These are phyloP conservation scores for Leptographium lundbergii DNA, from an alignment of 2,329 filamentous ascomycete genomes.

Conservation along the genomic window DNA sequence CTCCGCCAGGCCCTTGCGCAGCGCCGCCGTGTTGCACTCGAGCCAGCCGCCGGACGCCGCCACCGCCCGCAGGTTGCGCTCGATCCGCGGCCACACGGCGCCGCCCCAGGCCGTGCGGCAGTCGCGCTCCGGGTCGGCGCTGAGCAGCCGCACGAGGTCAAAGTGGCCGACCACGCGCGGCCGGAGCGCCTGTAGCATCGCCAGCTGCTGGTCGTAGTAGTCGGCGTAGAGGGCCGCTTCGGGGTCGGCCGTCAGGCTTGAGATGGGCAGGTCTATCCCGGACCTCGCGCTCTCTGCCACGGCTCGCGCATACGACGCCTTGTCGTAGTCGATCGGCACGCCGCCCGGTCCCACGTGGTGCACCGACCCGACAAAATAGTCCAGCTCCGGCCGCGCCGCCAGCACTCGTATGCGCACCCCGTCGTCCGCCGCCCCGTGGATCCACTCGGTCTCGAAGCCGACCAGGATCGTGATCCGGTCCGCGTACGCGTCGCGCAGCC, in stretches of 20 bases:
- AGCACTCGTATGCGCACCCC: constrained; percentile 51
- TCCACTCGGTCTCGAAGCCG: constrained; percentile 90
- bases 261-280: no score
- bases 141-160: constrained; percentile 76
- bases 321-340: constrained; percentile 81
- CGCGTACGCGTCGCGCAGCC: constrained; percentile 59
- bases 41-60: constrained; percentile 66
- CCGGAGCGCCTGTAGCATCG: constrained; percentile 60
- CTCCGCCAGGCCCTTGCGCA: constrained; percentile 83
- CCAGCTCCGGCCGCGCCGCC: constrained; percentile 42
- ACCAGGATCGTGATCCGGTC: constrained; percentile 65
- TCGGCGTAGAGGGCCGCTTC: constrained; percentile 66
- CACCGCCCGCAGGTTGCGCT: constrained; percentile 62
- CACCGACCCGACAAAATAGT: constrained; percentile 80
- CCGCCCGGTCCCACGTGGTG: constrained; percentile 74
- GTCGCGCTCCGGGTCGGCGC: constrained; percentile 51
- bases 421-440: constrained; percentile 49
- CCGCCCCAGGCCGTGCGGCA: constrained; percentile 25
- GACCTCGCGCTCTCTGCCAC: no score
- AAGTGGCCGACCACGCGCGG: constrained; percentile 87
- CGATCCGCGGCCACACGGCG: constrained; percentile 60
- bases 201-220: constrained; percentile 80
- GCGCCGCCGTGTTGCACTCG: constrained; percentile 77
- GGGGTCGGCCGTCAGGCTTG: constrained; percentile 28
- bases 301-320: constrained; percentile 51